Evolutionary conservation across 2,329 filamentous ascomycete genomes (phyloP).

Genomic region (Apiospora rasikravindrae): DNA sequence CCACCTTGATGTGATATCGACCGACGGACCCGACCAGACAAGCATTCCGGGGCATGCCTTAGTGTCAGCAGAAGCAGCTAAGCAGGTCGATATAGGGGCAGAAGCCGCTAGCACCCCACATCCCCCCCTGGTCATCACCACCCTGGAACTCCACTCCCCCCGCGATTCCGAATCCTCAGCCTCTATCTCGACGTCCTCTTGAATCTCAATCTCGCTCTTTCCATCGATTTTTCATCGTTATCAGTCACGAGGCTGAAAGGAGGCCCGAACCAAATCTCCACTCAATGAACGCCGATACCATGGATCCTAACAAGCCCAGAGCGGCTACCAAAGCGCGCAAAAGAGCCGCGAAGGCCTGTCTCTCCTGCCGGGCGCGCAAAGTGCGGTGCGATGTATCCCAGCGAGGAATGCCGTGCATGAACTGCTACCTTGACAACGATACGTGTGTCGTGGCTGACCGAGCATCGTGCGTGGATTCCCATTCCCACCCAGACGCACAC

Average conservation of each 20-base stretch:
- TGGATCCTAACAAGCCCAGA: slow-evolving; percentile 35
- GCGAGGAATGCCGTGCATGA: slow-evolving; percentile 55
- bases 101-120: neutral
- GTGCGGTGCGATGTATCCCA: slow-evolving; percentile 57
- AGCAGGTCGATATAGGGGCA: neutral
- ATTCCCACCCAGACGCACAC: neutral
- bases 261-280: neutral
- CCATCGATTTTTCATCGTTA: neutral
- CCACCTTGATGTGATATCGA: neutral
- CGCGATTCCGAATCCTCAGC: slow-evolving; percentile 5
- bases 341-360: slow-evolving; percentile 55
- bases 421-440: slow-evolving; percentile 57
- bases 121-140: slow-evolving; percentile 1
- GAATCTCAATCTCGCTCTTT: neutral
- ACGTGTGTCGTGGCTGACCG: slow-evolving; percentile 47
- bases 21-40: neutral
- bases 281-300: neutral
- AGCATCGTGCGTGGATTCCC: slow-evolving; percentile 42
- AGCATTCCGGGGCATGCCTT: neutral
- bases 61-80: neutral
- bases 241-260: neutral
- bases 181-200: slow-evolving; percentile 7
- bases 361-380: slow-evolving; percentile 57
- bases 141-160: slow-evolving; percentile 14
- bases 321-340: slow-evolving; percentile 45